Base-by-base conservation (phyloP, 1,284 basidiomycete genomes). In the Ganoderma sinense region DNA sequence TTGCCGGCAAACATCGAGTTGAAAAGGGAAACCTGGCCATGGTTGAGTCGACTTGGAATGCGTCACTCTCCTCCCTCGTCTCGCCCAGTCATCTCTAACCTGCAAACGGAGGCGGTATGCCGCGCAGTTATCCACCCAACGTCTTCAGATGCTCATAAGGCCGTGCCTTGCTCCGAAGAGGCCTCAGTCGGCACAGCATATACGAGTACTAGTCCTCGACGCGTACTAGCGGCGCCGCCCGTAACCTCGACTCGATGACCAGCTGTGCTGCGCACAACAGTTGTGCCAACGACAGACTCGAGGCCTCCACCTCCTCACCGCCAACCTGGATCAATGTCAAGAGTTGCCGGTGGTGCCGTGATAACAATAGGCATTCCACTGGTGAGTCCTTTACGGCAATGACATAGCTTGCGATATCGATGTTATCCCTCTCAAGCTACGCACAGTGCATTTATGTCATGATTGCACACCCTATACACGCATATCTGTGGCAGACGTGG, bases 321-420 rank as follows among this genome's bases (percentile, higher is more conserved):
- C n/a, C 18, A 8, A 58, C 5, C 26, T 11, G 51, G 51, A 8
- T 4, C 18, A 14, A 31, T 5, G 10, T 26, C 29, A 14, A 61
- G 70, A 10, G 16, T 73, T 23, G 62, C 69, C 2, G 69, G 69
- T 5, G 74, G 74, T 0, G 73, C 66, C 1, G 18, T 43, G 4
- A 20, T 45, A 36, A 73, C 74, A 20, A 73, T 73, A 18, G 74
- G 74, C 31, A 71, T 75, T 23, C 71, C 18, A 64, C 74, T 2
- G 74, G 74, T 75, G 14, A 23, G 74, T 14, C 26, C 48, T 26
- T 23, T 23, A 11, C 26, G 23, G 4, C 23, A n/a, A n/a, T 51
- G 8, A 13, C 48, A 14, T 51, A 51, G 48, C 48, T 26, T 26
- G 23, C 48, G 48, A 51, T 48, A 23, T 13, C 36, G 53, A 45